These are phyloP conservation scores for Cutaneotrichosporon curvatum DNA, from an alignment of 1,284 basidiomycete genomes.

Conservation along the genomic window DNA sequence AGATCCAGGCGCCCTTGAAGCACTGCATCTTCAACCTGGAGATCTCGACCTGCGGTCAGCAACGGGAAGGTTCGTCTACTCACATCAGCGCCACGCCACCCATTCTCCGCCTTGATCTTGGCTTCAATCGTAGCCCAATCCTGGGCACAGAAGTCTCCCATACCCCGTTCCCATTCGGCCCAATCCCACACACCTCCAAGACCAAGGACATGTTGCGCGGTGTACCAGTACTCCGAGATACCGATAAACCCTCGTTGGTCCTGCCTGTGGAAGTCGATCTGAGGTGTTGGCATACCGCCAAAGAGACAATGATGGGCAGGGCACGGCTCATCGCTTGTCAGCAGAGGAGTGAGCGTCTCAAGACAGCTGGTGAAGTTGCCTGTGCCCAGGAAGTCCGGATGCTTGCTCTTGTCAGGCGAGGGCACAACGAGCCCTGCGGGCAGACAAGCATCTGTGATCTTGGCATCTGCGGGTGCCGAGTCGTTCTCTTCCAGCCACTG, in stretches of 20 bases:
- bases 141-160: slow-evolving; percentile 72
- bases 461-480: neutral
- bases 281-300: slow-evolving; percentile 80
- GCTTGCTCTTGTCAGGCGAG: slow-evolving; percentile 51
- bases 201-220: slow-evolving; percentile 77
- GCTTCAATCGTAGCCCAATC: slow-evolving; percentile 70
- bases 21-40: slow-evolving; percentile 91
- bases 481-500: slow-evolving; percentile 15
- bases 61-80: slow-evolving; percentile 10
- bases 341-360: slow-evolving; percentile 61
- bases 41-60: slow-evolving; percentile 56
- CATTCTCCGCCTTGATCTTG: slow-evolving; percentile 58
- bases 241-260: slow-evolving; percentile 75
- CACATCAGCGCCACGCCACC: slow-evolving; percentile 58
- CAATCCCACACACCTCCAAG: slow-evolving; percentile 93
- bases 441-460: slow-evolving; percentile 72
- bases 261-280: slow-evolving; percentile 81
- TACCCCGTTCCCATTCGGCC: slow-evolving; percentile 89
- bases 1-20: slow-evolving; percentile 98
- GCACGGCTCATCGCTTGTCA: slow-evolving; percentile 82
- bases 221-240: slow-evolving; percentile 99
- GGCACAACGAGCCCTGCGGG: slow-evolving; percentile 59
- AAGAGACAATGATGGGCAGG: slow-evolving; percentile 84
- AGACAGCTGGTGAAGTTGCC: slow-evolving; percentile 87
- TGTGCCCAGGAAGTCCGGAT: slow-evolving; percentile 69